These are phyloP conservation scores for Phyllachora maydis DNA, from an alignment of 2,329 filamentous ascomycete species.

Conservation along the genomic window DNA sequence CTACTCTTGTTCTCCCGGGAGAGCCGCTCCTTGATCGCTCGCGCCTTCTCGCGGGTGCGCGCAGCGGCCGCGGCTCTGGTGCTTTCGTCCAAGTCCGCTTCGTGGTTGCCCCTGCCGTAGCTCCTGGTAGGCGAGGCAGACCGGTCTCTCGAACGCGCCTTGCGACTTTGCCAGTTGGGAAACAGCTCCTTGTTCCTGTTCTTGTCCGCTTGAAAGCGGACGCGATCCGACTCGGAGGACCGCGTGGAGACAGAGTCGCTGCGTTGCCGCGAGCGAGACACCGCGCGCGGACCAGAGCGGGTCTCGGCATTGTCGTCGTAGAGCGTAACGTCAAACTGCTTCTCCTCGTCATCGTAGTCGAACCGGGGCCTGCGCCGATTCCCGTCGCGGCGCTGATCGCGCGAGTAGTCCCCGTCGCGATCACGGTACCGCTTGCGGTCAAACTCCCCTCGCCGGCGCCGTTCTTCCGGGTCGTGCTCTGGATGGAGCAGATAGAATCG, in stretches of 20 bases:
- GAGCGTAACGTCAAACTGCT: conserved; percentile 48
- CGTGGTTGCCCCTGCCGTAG: conserved; percentile 16
- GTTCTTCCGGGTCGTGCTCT: conserved; percentile 66
- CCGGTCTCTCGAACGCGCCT: conserved; percentile 18
- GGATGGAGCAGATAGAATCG: conserved; percentile 86
- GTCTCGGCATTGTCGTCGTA: conserved; percentile 58
- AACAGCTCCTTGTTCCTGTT: conserved; percentile 46
- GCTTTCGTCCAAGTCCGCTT: conserved; percentile 9
- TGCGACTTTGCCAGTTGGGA: conserved; percentile 14
- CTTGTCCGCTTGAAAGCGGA: conserved; percentile 8
- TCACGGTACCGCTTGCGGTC: conserved; percentile 35
- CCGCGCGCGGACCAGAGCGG: conserved; percentile 3
- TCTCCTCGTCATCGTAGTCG: conserved; percentile 30
- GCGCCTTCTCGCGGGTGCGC: conserved; percentile 21
- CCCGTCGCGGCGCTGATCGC: conserved; percentile 19
- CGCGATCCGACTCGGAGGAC: conserved; percentile 8
- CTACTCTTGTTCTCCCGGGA: conserved; percentile 20
- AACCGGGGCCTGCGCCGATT: conserved; percentile 12
- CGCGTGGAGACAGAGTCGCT: conserved; percentile 7
- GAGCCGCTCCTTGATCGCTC: conserved; percentile 20
- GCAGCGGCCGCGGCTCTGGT: conserved; percentile 10
- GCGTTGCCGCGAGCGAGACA: conserved; percentile 6
- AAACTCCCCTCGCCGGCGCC: conserved; percentile 31
- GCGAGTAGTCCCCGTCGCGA: conserved; percentile 24
- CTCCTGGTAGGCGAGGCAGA: conserved; percentile 30